A percentile compares a stretch with the other conserved stretches of the same genome.
Conservation (phyloP, 2,329 filamentous ascomycete species). For the Dothistroma pini region DNA sequence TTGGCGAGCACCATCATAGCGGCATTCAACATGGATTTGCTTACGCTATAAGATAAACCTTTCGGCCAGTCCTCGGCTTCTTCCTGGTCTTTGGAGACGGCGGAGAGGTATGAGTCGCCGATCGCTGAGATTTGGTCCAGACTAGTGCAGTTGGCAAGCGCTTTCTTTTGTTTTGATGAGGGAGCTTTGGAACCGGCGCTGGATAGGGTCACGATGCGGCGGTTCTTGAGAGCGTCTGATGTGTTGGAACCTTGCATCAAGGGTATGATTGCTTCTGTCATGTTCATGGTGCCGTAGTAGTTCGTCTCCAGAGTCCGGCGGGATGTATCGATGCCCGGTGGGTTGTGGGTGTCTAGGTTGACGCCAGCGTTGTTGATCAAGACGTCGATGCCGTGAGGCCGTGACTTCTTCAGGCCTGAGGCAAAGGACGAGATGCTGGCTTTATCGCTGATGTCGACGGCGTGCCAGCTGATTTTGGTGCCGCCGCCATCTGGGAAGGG, state of each 20-base stretch:
- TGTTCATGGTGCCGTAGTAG: background rate
- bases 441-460: conserved; percentile 1
- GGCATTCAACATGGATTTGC: conserved; percentile 1
- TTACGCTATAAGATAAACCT: conserved; percentile 1
- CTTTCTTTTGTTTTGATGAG: background rate
- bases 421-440: background rate
- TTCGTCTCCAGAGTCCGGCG: background rate
- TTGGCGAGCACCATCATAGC: background rate
- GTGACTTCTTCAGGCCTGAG: background rate
- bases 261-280: background rate
- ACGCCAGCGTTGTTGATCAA: conserved; percentile 1
- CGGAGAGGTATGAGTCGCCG: background rate
- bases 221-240: background rate
- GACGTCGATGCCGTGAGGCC: background rate
- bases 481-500: conserved; percentile 1
- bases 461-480: conserved; percentile 1
- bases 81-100: background rate
- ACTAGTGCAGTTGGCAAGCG: background rate
- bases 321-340: background rate
- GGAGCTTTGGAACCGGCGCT: background rate
- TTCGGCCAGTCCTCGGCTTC: background rate
- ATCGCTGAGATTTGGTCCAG: background rate
- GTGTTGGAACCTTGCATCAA: background rate
- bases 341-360: background rate
- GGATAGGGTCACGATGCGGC: background rate